Evolutionary conservation across 768 basidiomycete genomes (phyloP).

Genomic region (Lactifluus volemus): DNA sequence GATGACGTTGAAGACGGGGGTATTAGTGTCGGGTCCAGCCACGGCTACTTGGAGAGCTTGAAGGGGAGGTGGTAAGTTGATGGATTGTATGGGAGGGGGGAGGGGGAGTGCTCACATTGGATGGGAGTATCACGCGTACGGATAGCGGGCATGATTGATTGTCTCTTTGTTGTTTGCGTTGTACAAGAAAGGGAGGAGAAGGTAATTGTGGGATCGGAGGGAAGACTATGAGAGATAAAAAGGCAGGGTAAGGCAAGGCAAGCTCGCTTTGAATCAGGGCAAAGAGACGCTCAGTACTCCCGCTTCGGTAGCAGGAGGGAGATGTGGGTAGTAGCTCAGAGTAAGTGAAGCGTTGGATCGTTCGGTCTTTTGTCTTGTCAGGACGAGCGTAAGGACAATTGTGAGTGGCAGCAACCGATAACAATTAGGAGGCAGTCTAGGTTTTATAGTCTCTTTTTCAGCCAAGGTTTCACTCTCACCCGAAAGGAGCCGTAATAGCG

Average conservation of each 20-base stretch:
- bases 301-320: slow-evolving; percentile 19
- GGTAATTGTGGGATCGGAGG: slow-evolving; percentile 5
- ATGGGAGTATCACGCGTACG: slow-evolving; percentile 70
- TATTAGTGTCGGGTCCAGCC: slow-evolving; percentile 40
- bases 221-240: slow-evolving; percentile 9
- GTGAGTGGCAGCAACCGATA: slow-evolving; percentile 19
- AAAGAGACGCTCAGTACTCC: slow-evolving; percentile 12
- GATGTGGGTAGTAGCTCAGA: slow-evolving; percentile 16
- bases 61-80: slow-evolving; percentile 3
- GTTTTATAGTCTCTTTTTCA: slow-evolving; percentile 11
- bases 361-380: slow-evolving; percentile 18
- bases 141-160: slow-evolving; percentile 61
- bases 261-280: slow-evolving; percentile 8
- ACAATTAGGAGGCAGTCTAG: slow-evolving; percentile 16
- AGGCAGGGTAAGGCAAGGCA: slow-evolving; percentile 13
- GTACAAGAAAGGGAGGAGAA: neutral
- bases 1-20: slow-evolving; percentile 49
- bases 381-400: slow-evolving; percentile 18
- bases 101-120: slow-evolving; percentile 31
- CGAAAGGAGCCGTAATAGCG: slow-evolving; percentile 18
- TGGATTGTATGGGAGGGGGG: slow-evolving; percentile 1
- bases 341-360: neutral
- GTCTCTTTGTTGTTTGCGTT: slow-evolving; percentile 16
- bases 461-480: neutral
- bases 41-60: slow-evolving; percentile 71